Evolutionary conservation across 2,329 filamentous ascomycete genomes (phyloP).

Genomic region (Leptographium flavum): DNA sequence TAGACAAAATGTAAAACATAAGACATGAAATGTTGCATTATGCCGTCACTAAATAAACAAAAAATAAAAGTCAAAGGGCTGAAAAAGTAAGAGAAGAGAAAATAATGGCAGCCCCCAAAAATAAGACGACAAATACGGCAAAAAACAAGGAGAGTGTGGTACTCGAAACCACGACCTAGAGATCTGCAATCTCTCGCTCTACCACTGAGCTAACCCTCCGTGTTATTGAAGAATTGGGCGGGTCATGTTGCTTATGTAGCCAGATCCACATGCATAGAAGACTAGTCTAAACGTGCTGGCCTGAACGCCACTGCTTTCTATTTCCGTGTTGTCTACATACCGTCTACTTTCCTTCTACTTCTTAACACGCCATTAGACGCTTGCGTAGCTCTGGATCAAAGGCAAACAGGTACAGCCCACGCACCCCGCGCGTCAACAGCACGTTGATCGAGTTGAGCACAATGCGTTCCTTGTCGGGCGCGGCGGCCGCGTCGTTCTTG

Average conservation of each 20-base stretch:
- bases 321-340: too few relatives aligned
- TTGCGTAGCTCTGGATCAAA: constrained; percentile 1
- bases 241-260: not conserved
- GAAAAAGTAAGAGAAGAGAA: too few relatives aligned
- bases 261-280: not conserved
- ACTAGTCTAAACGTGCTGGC: too few relatives aligned
- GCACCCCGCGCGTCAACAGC: constrained; percentile 4
- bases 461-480: constrained; percentile 4
- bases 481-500: constrained; percentile 3
- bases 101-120: too few relatives aligned
- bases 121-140: not conserved
- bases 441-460: constrained; percentile 6
- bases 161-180: constrained; percentile 8
- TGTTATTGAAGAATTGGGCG: not conserved
- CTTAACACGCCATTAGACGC: constrained; percentile 2
- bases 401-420: constrained; percentile 2
- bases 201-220: constrained; percentile 7
- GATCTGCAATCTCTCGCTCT: constrained; percentile 9
- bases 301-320: too few relatives aligned
- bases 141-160: constrained; percentile 3
- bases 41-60: not conserved
- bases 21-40: too few relatives aligned
- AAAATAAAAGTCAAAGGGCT: not conserved
- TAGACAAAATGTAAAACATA: too few relatives aligned
- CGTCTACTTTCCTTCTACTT: not conserved